Percentiles rank a stretch among this genome's conserved stretches.
Evolutionary conservation across 2,329 filamentous ascomycete species (phyloP).

Genomic region (Phyllosticta paracitricarpa): DNA sequence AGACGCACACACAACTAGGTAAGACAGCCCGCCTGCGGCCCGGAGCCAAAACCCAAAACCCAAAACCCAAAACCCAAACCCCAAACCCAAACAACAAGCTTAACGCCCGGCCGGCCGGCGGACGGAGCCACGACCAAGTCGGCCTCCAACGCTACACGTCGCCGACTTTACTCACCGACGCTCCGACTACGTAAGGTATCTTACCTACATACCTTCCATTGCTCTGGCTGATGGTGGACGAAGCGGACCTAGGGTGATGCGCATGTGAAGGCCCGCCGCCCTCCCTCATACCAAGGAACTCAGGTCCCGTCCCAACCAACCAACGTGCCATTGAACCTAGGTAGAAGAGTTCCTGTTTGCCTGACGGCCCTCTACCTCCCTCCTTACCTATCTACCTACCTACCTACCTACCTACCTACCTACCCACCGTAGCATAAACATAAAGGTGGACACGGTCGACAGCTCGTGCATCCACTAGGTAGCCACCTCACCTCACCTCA

Average conservation of each 20-base stretch:
- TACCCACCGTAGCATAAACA: too few relatives aligned
- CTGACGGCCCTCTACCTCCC: too few relatives aligned
- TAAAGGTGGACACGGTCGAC: too few relatives aligned
- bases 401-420: too few relatives aligned
- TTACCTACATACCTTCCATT: too few relatives aligned
- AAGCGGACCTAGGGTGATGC: background rate
- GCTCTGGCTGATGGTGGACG: too few relatives aligned
- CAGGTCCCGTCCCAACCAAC: background rate
- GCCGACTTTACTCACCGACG: background rate
- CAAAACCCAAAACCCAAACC: background rate
- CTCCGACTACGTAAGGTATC: background rate
- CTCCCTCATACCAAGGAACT: too few relatives aligned
- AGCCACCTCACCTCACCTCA: background rate
- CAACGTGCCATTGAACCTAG: background rate
- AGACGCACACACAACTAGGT: background rate
- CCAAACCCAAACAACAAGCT: background rate
- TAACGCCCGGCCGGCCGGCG: background rate
- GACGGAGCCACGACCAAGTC: background rate
- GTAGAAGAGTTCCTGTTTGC: too few relatives aligned
- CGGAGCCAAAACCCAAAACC: background rate
- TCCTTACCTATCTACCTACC: too few relatives aligned
- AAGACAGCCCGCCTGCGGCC: background rate
- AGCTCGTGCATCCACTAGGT: background rate
- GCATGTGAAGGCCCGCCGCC: background rate
- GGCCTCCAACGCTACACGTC: too few relatives aligned